Evolutionary conservation across 768 basidiomycete species (phyloP).

Genomic region (Lentinula aciculospora): DNA sequence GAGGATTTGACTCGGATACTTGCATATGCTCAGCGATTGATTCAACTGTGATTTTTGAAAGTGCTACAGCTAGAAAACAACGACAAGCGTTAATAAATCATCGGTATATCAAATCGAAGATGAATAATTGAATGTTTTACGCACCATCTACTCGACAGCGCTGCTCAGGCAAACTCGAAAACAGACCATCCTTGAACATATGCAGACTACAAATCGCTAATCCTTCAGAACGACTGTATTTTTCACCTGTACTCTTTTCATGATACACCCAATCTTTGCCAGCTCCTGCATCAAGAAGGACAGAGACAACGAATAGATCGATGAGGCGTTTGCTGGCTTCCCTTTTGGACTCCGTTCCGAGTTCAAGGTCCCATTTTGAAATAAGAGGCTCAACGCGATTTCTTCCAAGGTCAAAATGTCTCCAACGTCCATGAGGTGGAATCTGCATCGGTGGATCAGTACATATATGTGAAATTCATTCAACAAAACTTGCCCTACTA

Average conservation of each 20-base stretch:
- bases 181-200: constrained; percentile 84
- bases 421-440: constrained; percentile 85
- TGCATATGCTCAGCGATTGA: constrained; percentile 70
- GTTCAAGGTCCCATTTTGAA: constrained; percentile 36
- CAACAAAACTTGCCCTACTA: constrained; percentile 39
- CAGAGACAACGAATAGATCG: constrained; percentile 88
- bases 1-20: constrained; percentile 70
- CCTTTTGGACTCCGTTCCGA: constrained; percentile 27
- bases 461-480: background rate
- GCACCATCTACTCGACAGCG: constrained; percentile 78
- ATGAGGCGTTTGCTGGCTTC: constrained; percentile 72
- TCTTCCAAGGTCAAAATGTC: constrained; percentile 72
- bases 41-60: constrained; percentile 57
- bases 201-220: constrained; percentile 85
- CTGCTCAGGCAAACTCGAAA: constrained; percentile 59
- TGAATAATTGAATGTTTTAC: no score
- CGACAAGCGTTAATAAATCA: no score
- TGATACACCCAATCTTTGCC: constrained; percentile 77
- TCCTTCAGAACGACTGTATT: constrained; percentile 70
- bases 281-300: constrained; percentile 92
- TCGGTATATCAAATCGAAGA: no score
- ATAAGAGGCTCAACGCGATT: constrained; percentile 61
- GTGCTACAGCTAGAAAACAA: constrained; percentile 65
- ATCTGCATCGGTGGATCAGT: constrained; percentile 42
- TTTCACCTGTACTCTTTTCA: constrained; percentile 48